Percentiles rank a stretch among this genome's conserved stretches.
Conservation (phyloP, 345 rosid species). For the Carallia brachiata region DNA sequence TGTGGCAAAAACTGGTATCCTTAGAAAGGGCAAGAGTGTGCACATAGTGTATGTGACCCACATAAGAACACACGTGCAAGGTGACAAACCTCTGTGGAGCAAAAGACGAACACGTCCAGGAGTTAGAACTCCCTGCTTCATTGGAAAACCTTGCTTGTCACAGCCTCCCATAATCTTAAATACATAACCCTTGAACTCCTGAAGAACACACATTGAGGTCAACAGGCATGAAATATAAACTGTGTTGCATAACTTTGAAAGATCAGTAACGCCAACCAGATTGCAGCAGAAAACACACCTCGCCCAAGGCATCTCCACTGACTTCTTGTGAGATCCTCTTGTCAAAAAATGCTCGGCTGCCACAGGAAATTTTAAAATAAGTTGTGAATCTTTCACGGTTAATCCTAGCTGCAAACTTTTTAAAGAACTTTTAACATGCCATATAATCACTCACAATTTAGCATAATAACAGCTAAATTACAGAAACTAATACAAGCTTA, state of each 20-base stretch:
- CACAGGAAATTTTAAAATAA: slow-evolving; percentile 1
- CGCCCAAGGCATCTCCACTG: slow-evolving; percentile 72
- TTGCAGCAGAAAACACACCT: slow-evolving; percentile 31
- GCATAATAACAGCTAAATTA: not conserved
- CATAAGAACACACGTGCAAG: not conserved
- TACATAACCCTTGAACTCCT: slow-evolving; percentile 88
- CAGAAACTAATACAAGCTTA: too few relatives aligned
- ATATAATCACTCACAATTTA: not conserved
- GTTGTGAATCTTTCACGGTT: not conserved
- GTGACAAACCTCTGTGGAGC: slow-evolving; percentile 59
- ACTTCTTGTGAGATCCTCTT: slow-evolving; percentile 85
- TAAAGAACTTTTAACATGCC: not conserved
- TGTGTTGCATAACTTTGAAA: not conserved
- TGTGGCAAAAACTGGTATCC: not conserved
- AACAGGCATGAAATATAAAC: not conserved
- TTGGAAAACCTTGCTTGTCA: slow-evolving; percentile 93
- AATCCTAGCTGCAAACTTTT: too few relatives aligned
- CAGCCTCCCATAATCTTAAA: slow-evolving; percentile 95
- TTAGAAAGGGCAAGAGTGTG: not conserved
- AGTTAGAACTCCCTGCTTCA: slow-evolving; percentile 92
- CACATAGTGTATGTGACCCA: not conserved
- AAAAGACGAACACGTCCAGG: slow-evolving; percentile 91
- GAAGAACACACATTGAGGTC: slow-evolving; percentile 4
- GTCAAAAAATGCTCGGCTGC: slow-evolving; percentile 62
- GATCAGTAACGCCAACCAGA: not conserved